These are phyloP conservation scores for Aspergillus biplanus DNA, from an alignment of 495 filamentous ascomycete genomes.

Conservation along the genomic window DNA sequence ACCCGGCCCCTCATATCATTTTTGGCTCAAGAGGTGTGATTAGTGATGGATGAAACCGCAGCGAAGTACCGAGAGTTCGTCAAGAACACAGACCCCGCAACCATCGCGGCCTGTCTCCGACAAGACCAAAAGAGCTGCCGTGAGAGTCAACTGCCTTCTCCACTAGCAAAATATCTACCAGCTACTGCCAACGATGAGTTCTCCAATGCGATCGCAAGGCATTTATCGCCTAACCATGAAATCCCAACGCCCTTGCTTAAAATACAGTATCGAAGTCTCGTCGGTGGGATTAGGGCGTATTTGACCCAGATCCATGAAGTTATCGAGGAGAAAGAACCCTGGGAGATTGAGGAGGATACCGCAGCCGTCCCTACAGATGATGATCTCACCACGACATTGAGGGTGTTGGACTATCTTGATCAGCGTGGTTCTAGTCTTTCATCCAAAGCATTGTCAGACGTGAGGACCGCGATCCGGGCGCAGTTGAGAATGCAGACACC, in stretches of 20 bases:
- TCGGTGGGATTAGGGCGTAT: conserved; percentile 36
- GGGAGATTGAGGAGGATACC: conserved; percentile 7
- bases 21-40: not conserved
- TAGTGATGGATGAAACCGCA: not conserved
- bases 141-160: conserved; percentile 27
- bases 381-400: conserved; percentile 33
- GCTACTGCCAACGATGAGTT: conserved; percentile 2
- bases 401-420: conserved; percentile 33
- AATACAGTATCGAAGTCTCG: conserved; percentile 32
- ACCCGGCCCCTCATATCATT: not conserved
- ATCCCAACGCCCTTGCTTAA: conserved; percentile 19
- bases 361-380: conserved; percentile 25
- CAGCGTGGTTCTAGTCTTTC: conserved; percentile 1
- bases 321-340: not conserved
- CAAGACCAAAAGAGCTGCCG: conserved; percentile 31
- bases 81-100: conserved; percentile 21
- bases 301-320: conserved; percentile 20
- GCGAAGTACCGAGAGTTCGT: conserved; percentile 14
- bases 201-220: conserved; percentile 26
- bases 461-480: conserved; percentile 19
- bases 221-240: conserved; percentile 27
- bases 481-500: conserved; percentile 23
- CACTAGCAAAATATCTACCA: conserved; percentile 28
- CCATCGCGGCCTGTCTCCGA: conserved; percentile 29
- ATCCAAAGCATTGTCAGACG: conserved; percentile 28